Evolutionary conservation across 768 basidiomycete genomes (phyloP), one percentile per base, ranked within the genome.

Genomic region (Psilocybe cubensis): DNA sequence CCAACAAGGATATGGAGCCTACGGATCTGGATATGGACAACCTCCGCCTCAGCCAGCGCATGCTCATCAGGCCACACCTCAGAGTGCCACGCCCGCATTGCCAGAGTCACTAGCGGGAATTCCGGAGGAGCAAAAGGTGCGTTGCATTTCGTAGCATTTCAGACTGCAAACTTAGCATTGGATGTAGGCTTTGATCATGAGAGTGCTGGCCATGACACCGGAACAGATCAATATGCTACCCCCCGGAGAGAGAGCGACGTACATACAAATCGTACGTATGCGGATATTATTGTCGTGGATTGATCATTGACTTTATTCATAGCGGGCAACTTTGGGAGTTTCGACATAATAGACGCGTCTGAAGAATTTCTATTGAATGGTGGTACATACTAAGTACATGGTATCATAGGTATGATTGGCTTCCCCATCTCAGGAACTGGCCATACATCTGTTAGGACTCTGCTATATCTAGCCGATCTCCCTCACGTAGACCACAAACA

Each of bases 141-240:
- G 69, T 52, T 42, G n/a, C n/a, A n/a, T 25, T 33, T 14, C 42
- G 11, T 35, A 11, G 33, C 31, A 8, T 42, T 23, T 38, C 27
- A 23, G 6, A 4, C 42, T 24, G 49, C 18, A 9, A 1, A 40
- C 14, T 46, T 54, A 29, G 45, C 11, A 21, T 33, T 27, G 18
- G 1, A 7, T 52, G 50, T 58, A 88, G 88, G 83, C 83, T 35
- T 84, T 93, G 72, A 85, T 96, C 33, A 80, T 91, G 74, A 87
- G 87, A 52, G 88, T 96, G 2, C 66, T 95, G 54, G 76, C 83
- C 31, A 90, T 98, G 87, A 89, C 91, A 1, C 85, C 87, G 2
- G 93, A 92, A 35, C 92, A 97, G 69, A 87, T 97, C 56, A 84
- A 86, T 48, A 76, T 78, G 60, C 73, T 96, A 31, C 88, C 92